These are phyloP conservation scores for Corymbia calophylla DNA, from an alignment of 441 rosid genomes.

Conservation along the genomic window DNA sequence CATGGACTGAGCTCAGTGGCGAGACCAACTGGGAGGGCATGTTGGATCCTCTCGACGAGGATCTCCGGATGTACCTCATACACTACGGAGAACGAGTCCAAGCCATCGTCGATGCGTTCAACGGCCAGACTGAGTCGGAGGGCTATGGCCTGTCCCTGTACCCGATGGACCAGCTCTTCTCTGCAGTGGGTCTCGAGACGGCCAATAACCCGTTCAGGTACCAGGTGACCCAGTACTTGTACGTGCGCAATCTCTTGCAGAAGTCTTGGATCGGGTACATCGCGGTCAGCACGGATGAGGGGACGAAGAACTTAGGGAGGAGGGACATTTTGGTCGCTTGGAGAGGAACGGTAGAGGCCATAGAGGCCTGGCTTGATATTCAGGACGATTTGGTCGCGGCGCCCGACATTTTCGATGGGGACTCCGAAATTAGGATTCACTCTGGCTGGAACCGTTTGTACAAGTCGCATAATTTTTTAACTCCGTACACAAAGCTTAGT, in stretches of 20 bases:
- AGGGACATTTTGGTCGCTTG: neutral
- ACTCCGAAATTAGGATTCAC: neutral
- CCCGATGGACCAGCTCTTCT: slow-evolving; percentile 21
- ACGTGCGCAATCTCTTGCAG: neutral
- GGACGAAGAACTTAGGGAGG: neutral
- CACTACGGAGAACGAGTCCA: slow-evolving; percentile 35
- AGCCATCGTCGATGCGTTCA: slow-evolving; percentile 19
- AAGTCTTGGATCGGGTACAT: neutral
- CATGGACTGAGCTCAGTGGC: slow-evolving; percentile 39
- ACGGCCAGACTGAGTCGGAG: slow-evolving; percentile 7
- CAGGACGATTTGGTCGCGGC: neutral
- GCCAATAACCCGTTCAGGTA: slow-evolving; percentile 11
- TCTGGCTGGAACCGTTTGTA: neutral
- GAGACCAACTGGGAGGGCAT: slow-evolving; percentile 23
- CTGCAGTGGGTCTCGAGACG: slow-evolving; percentile 21
- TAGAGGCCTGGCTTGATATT: neutral
- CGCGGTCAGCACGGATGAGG: neutral
- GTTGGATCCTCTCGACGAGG: slow-evolving; percentile 30
- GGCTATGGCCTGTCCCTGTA: slow-evolving; percentile 19
- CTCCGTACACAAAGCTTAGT: neutral
- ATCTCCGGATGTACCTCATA: slow-evolving; percentile 33
- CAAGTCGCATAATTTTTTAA: too few relatives aligned
- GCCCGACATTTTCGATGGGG: neutral
- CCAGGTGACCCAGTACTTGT: slow-evolving; percentile 27
- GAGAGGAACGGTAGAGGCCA: neutral